A percentile compares a stretch with the other conserved stretches of the same genome.
These are phyloP conservation scores for Tothia fuscella DNA, from an alignment of 2,329 filamentous ascomycete genomes.

Conservation along the genomic window DNA sequence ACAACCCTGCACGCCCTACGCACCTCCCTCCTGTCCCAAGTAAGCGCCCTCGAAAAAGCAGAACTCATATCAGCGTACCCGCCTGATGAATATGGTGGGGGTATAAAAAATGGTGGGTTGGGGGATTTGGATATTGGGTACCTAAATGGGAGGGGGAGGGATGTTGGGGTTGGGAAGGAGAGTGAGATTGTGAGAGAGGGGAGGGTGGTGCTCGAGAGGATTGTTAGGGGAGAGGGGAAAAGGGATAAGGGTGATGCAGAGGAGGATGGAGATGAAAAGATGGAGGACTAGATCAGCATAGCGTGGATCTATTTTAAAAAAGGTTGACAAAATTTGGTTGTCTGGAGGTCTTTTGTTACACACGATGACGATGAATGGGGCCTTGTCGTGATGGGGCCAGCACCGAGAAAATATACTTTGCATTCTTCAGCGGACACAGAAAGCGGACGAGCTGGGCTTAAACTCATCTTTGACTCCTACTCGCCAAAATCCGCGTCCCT, in stretches of 20 bases:
- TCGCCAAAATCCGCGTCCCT: too few species aligned
- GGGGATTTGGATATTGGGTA: constrained; percentile 67
- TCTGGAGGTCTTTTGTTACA: too few species aligned
- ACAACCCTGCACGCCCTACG: constrained; percentile 54
- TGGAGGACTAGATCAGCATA: too few species aligned
- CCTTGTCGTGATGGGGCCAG: too few species aligned
- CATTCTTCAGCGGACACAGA: too few species aligned
- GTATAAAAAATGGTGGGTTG: constrained; percentile 30
- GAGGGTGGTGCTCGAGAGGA: constrained; percentile 38
- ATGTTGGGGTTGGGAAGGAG: constrained; percentile 73
- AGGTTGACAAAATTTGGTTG: too few species aligned
- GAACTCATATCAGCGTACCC: constrained; percentile 46
- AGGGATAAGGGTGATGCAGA: background rate
- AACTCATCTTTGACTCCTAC: too few species aligned
- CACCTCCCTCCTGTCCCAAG: constrained; percentile 61
- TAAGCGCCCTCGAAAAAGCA: constrained; percentile 71
- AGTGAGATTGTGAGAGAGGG: constrained; percentile 62
- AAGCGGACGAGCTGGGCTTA: too few species aligned
- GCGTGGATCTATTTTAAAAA: too few species aligned
- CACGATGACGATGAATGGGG: too few species aligned
- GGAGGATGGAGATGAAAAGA: background rate
- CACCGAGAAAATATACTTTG: too few species aligned
- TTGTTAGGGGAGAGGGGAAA: background rate
- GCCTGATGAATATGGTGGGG: constrained; percentile 12
- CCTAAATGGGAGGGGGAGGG: constrained; percentile 75